Evolutionary conservation across 1,139 yeast genomes (phyloP), one percentile per base, ranked within the genome.

Genomic region (Nakaseomyces uthaithaninus): DNA sequence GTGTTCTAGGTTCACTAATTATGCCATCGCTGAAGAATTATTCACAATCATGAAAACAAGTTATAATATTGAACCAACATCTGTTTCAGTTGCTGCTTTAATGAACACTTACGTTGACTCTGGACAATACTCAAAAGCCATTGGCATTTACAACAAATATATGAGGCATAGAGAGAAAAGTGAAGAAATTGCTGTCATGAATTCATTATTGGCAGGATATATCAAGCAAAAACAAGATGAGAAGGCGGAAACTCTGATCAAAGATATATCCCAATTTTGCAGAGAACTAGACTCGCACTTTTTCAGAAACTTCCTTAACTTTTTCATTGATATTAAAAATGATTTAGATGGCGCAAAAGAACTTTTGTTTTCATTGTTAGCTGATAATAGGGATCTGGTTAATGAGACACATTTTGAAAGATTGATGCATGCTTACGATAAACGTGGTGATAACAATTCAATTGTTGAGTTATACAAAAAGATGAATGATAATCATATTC

Each of bases 401-500:
- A 12, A 45, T 39, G 39, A 55, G 36, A 23, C 57, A 42, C 48
- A 62, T 55, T 42, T 61, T 55, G 50, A 64, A 53, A 31, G 54
- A 53, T 11, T 64, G 50, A 49, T 62, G 64, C 20, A 55, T 49
- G 52, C 47, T 1, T 55, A 49, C 37, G 49, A 51, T 35, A 44
- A 44, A 19, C 42, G 42, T 8, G 45, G 48, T 9, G 40, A 48
- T 36, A 44, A 49, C 18, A 51, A 51, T 2, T 59, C 54, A 4
- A 48, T 61, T 0, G 36, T 61, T 6, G 37, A 42, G 4, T 42
- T 70, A 2, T 75, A 71, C 51, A 59, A 67, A 33, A 59, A 63
- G 36, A 67, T 74, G 70, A 66, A 65, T 2, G 55, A 57, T 3
- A 50, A 52, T 7, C 57, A 64, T 7, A 49, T 67, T 4, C 50